Base-by-base conservation (phyloP, 768 basidiomycete genomes). In the Pilatotrama ljubarskyi region DNA sequence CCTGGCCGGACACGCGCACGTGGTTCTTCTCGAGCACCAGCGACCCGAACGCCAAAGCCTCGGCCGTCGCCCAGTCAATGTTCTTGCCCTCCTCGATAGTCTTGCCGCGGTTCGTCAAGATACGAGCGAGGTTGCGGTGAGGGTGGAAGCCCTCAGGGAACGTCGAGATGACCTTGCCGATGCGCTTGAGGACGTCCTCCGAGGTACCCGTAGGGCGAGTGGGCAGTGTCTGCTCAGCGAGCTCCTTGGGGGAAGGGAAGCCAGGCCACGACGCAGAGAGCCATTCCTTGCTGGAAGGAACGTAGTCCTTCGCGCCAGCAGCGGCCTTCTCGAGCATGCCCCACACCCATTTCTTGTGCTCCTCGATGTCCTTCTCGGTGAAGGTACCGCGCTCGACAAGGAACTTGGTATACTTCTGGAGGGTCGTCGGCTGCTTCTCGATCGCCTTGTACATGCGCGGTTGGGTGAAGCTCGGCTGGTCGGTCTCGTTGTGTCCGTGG, bases 271-370 rank as follows among this genome's bases (percentile, higher is more conserved):
- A 90, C 8, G 94, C 90, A 2, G 97, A 98, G 37, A 98, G 86
- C 97, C 97, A 98, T 71, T 99, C 97, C 71, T 94, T 93, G 68
- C 86, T 84, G 3, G 93, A 90, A 13, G 97, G 94, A 40, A 95
- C 87, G 74, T 99, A 99, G 72, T 98, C 93, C 78, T 98, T 97
- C 13, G 92, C 82, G 9, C 84, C 93, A n/a, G 83, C 86, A n/a
- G 91, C 86, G 8, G 97, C 94, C 75, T 89, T 95, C 76, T 99
- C 97, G 58, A 99, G 81, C 92, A 95, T 96, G 35, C 94, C 93
- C 95, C 94, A 97, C 3, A 99, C 97, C 97, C 97, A 99, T 68
- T 90, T 91, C 82, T 93, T 94, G 81, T 98, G 97, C 71, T 98
- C 95, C 72, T 96, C 95, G 52, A 98, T 93, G 69, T 98, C 95